Base-by-base conservation (phyloP, 768 basidiomycete species). In the Boletus sensibilis region DNA sequence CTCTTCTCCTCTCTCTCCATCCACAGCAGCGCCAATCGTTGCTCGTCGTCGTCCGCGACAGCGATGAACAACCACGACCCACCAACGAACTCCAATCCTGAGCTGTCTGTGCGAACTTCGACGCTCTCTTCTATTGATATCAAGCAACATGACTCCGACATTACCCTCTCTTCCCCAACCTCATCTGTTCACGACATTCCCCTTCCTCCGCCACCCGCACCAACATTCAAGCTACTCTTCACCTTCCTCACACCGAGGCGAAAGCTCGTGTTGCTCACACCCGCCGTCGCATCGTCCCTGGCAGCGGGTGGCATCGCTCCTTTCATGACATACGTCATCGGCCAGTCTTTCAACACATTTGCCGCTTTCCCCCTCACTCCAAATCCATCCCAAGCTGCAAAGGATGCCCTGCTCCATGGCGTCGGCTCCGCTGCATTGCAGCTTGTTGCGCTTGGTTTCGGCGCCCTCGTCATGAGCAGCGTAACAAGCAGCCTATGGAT, bases 401-500 rank as follows among this genome's bases (percentile, higher is more conserved):
- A 84, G 66, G 70, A 81, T 25, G 65, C 69, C 3, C 79, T 91
- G 1, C 73, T 87, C 2, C 79, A 75, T 41, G 79, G 77, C 21
- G 78, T 90, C 50, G 84, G 86, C 14, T 54, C 82, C 5, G 80
- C 83, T 12, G 84, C 90, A 0, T 55, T 92, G 21, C 76, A 90
- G 67, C 82, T 93, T 11, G 67, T 90, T 9, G 85, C 74, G 11
- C 74, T 94, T 1, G 87, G 84, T 3, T 66, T 83, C 4, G 87
- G 82, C 14, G 82, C 87, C 1, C 76, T 97, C 29, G 69, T 82
- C 2, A 76, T 94, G 53, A 90, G 88, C 65, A 90, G 88, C 60
- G 62, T 88, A 55, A 91, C 88, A 2, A 85, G 86, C 46, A 79
- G 78, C 27, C 71, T 96, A 11, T 98, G 96, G 96, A 90, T 94